Percentiles rank a stretch among this genome's conserved stretches.
Conservation (phyloP, 2,329 filamentous ascomycete genomes). For the Aphanocladium album region DNA sequence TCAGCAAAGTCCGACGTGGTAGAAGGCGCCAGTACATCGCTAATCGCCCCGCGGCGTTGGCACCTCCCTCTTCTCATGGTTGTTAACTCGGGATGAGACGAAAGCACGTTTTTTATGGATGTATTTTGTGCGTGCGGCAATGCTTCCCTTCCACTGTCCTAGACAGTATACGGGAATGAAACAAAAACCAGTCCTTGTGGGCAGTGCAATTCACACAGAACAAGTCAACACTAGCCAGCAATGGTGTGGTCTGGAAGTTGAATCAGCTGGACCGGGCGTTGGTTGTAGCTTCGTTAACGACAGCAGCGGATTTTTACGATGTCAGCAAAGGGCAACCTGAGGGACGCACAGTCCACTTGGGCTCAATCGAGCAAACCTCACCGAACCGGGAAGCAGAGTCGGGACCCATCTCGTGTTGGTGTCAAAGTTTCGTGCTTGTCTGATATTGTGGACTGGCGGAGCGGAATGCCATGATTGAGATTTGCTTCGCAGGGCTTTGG, state of each 20-base stretch:
- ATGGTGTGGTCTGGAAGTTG: not conserved
- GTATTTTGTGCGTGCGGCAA: conserved; percentile 81
- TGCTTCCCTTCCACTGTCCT: conserved; percentile 53
- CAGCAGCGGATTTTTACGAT: not conserved
- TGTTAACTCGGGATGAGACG: conserved; percentile 46
- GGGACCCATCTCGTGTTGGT: conserved; percentile 89
- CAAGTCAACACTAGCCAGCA: conserved; percentile 35
- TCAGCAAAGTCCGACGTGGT: conserved; percentile 36
- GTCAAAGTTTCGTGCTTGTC: conserved; percentile 95
- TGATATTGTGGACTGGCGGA: conserved; percentile 29
- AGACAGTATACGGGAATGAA: conserved; percentile 59
- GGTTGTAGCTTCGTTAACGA: not conserved
- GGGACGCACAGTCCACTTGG: not conserved
- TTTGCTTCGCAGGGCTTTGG: conserved; percentile 15
- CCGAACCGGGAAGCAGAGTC: conserved; percentile 30
- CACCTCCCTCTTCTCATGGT: conserved; percentile 41
- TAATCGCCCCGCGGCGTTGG: conserved; percentile 24
- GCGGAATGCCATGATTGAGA: not conserved
- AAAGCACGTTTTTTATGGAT: conserved; percentile 86
- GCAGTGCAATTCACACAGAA: conserved; percentile 78
- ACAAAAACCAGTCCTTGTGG: conserved; percentile 93
- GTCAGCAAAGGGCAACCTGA: not conserved
- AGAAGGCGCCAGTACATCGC: conserved; percentile 45
- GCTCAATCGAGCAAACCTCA: conserved; percentile 1
- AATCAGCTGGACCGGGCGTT: not conserved